Evolutionary conservation across 768 basidiomycete genomes (phyloP), one percentile per base, ranked within the genome.

Genomic region (Exidia glandulosa): DNA sequence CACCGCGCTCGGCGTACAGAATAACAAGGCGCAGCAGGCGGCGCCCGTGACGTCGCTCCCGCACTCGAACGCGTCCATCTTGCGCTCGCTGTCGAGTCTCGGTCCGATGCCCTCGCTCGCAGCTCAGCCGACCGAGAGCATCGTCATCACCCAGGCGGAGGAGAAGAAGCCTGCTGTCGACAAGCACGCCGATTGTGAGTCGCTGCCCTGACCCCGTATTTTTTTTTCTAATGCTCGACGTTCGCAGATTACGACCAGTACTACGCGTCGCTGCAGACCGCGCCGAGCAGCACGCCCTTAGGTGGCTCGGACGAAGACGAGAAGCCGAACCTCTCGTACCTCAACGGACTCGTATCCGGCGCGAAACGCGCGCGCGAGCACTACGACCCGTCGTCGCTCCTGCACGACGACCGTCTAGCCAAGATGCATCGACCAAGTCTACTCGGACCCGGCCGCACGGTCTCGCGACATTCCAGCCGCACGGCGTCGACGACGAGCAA

Each of bases 1-100:
- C 62, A 96, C 95, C 1, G 87, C 90, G 25, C 77, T 94, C 41
- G 92, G 93, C 23, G 80, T 89, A 60, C 81, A 84, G 65, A 88
- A 90, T 69, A 60, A 72, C 77, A 29, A 79, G 79, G 59, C 47
- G 58, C 67, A 69, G 54, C 66, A 63, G 13, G 73, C 64, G 41
- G 68, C 68, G n/a, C 54, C 61, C 47, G 64, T 57, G 65, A 61
- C 60, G 60, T 63, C 60, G 59, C 77, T 31, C 74, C 73, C 50
- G 16, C 14, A 54, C 61, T 81, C 82, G 33, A 87, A 86, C 65
- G 89, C 61, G 2, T 52, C 58, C 19, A 90, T 66, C 30, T 50
- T 63, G 23, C 54, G 52, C 30, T 63, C 62, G n/a, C 56, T 57
- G 3, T 33, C 60, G 7, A 61, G 55, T 29, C 50, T 58, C 6